A percentile compares a stretch with the other conserved stretches of the same genome.
phyloP scores from a whole-genome alignment of 1,284 basidiomycete species.

The Austroboletus novae-zelandiae region DNA sequence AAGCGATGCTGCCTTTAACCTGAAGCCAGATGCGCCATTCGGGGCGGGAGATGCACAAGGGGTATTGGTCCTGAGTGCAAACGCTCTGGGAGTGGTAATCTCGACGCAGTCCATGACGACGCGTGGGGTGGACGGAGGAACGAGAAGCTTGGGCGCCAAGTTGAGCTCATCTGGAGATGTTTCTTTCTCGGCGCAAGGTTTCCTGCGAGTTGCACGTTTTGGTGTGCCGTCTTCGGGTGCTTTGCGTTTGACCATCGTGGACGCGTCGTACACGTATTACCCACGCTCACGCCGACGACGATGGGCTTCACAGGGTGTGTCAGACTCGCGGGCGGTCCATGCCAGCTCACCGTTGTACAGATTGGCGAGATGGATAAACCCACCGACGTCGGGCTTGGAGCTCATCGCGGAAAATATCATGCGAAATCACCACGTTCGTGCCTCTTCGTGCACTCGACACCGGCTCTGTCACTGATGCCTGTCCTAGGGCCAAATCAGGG shows the following conservation, averaged over 20 bases:
- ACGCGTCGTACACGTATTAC: slow-evolving; percentile 22
- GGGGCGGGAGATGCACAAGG: slow-evolving; percentile 15
- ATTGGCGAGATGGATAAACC: slow-evolving; percentile 76
- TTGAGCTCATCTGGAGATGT: slow-evolving; percentile 36
- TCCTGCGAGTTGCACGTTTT: slow-evolving; percentile 21
- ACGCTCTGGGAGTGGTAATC: slow-evolving; percentile 31
- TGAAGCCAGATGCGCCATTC: slow-evolving; percentile 1
- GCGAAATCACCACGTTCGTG: slow-evolving; percentile 64
- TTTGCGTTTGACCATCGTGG: slow-evolving; percentile 51
- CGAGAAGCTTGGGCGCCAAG: slow-evolving; percentile 22
- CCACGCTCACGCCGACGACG: slow-evolving; percentile 14
- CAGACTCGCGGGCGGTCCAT: background rate
- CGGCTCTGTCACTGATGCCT: slow-evolving; percentile 17
- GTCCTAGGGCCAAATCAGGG: slow-evolving; percentile 51
- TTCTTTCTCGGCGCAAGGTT: background rate
- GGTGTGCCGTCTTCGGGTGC: slow-evolving; percentile 23
- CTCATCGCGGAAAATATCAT: slow-evolving; percentile 66
- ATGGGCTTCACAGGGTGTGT: slow-evolving; percentile 68
- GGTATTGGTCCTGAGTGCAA: slow-evolving; percentile 1
- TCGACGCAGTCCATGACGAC: slow-evolving; percentile 42
- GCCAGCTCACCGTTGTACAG: slow-evolving; percentile 35
- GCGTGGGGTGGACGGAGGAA: slow-evolving; percentile 30
- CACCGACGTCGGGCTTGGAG: slow-evolving; percentile 65
- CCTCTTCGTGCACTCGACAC: slow-evolving; percentile 8
- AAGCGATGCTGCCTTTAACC: background rate